phyloP scores from a whole-genome alignment of 805 yeast species.

The Hemisphaericaspora nanyangensis region DNA sequence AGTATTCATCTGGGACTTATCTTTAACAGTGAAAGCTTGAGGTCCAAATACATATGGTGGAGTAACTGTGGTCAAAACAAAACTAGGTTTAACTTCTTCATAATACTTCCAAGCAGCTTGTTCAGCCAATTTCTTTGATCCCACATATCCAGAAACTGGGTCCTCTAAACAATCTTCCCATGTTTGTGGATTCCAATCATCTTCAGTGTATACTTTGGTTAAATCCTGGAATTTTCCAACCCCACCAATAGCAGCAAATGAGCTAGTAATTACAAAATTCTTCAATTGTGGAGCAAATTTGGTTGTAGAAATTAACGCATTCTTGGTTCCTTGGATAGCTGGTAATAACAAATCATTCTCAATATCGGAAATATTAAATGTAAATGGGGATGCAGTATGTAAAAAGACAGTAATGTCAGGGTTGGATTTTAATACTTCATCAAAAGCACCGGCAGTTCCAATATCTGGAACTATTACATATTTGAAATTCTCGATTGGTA shows the following conservation, averaged over 20 bases:
- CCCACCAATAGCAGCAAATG: slow-evolving; percentile 48
- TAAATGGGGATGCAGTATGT: slow-evolving; percentile 29
- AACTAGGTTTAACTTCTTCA: slow-evolving; percentile 22
- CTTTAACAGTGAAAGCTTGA: slow-evolving; percentile 26
- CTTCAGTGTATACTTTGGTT: slow-evolving; percentile 26
- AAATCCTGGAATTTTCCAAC: slow-evolving; percentile 19
- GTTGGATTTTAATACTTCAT: slow-evolving; percentile 20
- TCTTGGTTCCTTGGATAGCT: slow-evolving; percentile 28
- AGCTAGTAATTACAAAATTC: slow-evolving; percentile 45
- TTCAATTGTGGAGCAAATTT: slow-evolving; percentile 38
- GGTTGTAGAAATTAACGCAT: slow-evolving; percentile 35
- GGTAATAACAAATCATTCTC: slow-evolving; percentile 22
- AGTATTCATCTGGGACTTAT: slow-evolving; percentile 22
- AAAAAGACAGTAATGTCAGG: slow-evolving; percentile 23
- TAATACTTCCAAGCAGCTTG: slow-evolving; percentile 27
- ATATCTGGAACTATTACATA: slow-evolving; percentile 24
- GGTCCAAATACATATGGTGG: slow-evolving; percentile 41
- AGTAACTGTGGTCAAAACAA: slow-evolving; percentile 29
- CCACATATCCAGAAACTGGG: slow-evolving; percentile 34
- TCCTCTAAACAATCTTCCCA: slow-evolving; percentile 33
- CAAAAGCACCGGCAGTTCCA: slow-evolving; percentile 21
- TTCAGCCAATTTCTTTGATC: slow-evolving; percentile 34
- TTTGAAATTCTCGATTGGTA: slow-evolving; percentile 16
- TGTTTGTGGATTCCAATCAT: slow-evolving; percentile 34
- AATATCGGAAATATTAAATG: slow-evolving; percentile 13